Base-by-base conservation (phyloP, 78 protist species). In the Dictyostelium firmibasis region DNA sequence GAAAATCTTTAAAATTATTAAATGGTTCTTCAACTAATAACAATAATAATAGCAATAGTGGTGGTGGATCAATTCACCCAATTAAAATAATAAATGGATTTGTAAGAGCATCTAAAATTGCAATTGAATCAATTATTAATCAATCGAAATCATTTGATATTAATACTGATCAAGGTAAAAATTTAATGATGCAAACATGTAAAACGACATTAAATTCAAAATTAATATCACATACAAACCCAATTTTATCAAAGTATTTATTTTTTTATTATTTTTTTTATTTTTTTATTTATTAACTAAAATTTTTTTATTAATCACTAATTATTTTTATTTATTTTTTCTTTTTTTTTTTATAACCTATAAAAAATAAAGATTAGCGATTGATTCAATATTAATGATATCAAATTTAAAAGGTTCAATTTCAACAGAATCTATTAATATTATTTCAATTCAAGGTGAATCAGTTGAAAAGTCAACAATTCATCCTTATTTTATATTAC, bases 151-250 rank as follows among this genome's bases (percentile, higher is more conserved):
- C 14, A 18, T 78, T 89, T 44, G 72, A 38, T 47, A 23, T 89
- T 8, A n/a, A 67, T 8, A 20, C 76, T 38, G 79, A 75, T 11
- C n/a, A 36, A 11, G 94, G 83, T 47, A 81, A 23, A 44, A n/a
- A 81, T 3, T 38, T 69, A 18, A 18, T 89, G 27, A 3, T 70
- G 47, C 18, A 67, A 20, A 41, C 53, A 18, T 83, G 81, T 35
- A 50, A 43, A 47, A 89, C 94, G 2, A 89, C 94, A 29, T 69
- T 89, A 41, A 89, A 89, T 70, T 89, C 94, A 13, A 89, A 89
- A 89, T 81, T 89, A 67, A 29, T 89, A 29, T 89, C 94, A 38
- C 94, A 89, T 44, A 33, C 76, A 62, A 79, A 60, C 25, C 94
- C 94, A 31, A 81, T 75, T 69, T 44, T 89, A 20, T 57, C 86